These are phyloP conservation scores for Huntiella abstrusa DNA, from an alignment of 2,329 filamentous ascomycete species.

Conservation along the genomic window DNA sequence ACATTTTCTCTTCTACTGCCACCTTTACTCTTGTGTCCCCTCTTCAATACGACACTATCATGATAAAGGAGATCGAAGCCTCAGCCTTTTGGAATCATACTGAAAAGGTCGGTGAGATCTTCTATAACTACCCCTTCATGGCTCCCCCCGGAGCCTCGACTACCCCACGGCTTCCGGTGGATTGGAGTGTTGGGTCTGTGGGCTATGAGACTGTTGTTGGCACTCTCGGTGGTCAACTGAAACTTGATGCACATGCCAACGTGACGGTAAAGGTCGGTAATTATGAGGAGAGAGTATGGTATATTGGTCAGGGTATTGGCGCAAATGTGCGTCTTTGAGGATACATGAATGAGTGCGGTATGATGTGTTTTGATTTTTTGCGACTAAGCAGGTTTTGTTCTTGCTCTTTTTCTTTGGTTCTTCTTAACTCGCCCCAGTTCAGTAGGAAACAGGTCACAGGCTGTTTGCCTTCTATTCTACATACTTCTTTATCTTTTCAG, in stretches of 20 bases:
- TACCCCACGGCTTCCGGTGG: constrained; percentile 63
- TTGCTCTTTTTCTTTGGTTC: neutral
- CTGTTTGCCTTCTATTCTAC: neutral
- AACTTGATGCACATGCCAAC: constrained; percentile 58
- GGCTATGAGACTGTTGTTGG: constrained; percentile 67
- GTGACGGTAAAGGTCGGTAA: constrained; percentile 56
- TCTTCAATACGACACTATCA: constrained; percentile 50
- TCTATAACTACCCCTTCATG: constrained; percentile 54
- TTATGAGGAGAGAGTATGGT: constrained; percentile 58
- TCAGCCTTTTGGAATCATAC: constrained; percentile 71
- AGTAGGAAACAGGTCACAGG: neutral
- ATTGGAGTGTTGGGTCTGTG: constrained; percentile 56
- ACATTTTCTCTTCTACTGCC: constrained; percentile 71
- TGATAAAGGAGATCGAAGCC: constrained; percentile 63
- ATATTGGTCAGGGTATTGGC: constrained; percentile 49
- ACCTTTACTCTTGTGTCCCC: constrained; percentile 71
- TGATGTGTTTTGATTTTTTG: constrained; percentile 14
- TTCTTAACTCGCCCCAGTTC: neutral
- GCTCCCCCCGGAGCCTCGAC: constrained; percentile 55
- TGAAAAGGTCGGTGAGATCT: constrained; percentile 57
- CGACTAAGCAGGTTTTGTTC: neutral
- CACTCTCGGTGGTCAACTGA: constrained; percentile 62
- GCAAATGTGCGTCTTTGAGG: constrained; percentile 37
- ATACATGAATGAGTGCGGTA: constrained; percentile 10
- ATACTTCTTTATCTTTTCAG: neutral